Evolutionary conservation across 495 filamentous ascomycete species (phyloP).

Genomic region (Trichoderma orchidacearum): DNA sequence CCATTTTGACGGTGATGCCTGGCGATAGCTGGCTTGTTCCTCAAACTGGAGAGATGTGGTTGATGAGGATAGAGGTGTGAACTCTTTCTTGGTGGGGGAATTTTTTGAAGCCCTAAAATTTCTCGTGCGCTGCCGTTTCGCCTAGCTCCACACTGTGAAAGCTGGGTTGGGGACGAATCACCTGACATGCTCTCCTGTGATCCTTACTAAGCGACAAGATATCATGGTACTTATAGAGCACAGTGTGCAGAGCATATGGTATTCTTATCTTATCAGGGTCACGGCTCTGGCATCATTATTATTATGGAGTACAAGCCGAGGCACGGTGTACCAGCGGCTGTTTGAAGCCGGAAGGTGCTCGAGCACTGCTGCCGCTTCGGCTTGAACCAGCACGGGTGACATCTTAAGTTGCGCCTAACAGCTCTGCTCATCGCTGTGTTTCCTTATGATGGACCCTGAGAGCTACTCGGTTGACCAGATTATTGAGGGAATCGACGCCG

Average conservation of each 20-base stretch:
- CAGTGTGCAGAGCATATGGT: background rate
- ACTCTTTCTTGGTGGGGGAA: conserved; percentile 14
- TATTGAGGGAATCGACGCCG: conserved; percentile 14
- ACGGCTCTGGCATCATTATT: background rate
- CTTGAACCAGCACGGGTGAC: background rate
- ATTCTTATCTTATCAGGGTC: background rate
- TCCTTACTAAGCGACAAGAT: background rate
- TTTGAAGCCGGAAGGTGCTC: background rate
- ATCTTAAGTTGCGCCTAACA: no score
- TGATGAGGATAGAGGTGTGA: conserved; percentile 6
- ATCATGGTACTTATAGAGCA: background rate
- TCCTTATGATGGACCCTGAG: background rate
- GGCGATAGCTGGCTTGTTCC: conserved; percentile 12
- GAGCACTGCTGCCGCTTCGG: background rate
- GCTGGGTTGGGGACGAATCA: conserved; percentile 4
- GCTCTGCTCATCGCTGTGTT: background rate
- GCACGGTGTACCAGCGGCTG: background rate
- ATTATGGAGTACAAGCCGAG: background rate
- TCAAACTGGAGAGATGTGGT: conserved; percentile 17
- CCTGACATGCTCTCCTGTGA: background rate
- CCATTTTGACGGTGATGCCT: conserved; percentile 44
- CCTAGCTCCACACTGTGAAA: background rate
- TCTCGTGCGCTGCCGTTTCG: conserved; percentile 14
- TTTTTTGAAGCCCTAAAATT: conserved; percentile 6
- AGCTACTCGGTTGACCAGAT: background rate